These are phyloP conservation scores for Phytophthora uliginosa DNA, from an alignment of 352 stramenopile genomes.

Conservation along the genomic window DNA sequence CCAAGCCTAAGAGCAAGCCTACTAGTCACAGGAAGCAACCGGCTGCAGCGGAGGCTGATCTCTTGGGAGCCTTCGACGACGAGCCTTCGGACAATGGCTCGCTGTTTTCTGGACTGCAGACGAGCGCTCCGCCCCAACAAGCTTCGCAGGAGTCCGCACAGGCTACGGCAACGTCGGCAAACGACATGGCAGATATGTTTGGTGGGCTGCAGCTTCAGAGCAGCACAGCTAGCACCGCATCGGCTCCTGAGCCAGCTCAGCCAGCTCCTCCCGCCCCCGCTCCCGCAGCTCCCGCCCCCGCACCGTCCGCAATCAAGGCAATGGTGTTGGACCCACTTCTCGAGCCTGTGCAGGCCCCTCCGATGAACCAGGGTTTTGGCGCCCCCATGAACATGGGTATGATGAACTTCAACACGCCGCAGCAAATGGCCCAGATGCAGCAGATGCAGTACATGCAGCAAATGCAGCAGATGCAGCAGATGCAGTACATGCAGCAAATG, in stretches of 20 bases:
- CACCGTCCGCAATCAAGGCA: conserved; percentile 43
- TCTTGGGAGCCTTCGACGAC: conserved; percentile 79
- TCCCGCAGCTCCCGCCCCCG: conserved; percentile 30
- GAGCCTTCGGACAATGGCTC: conserved; percentile 50
- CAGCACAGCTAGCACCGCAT: conserved; percentile 34
- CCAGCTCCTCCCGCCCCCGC: conserved; percentile 26
- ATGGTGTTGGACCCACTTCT: conserved; percentile 81
- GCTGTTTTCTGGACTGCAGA: conserved; percentile 77
- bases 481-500: conserved; percentile 77
- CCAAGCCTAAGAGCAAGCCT: conserved; percentile 39
- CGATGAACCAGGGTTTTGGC: conserved; percentile 53
- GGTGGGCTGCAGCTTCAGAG: conserved; percentile 76
- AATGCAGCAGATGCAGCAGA: conserved; percentile 80
- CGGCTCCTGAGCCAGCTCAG: conserved; percentile 30
- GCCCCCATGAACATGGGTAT: conserved; percentile 65
- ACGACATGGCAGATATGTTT: conserved; percentile 79
- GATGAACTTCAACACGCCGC: conserved; percentile 70
- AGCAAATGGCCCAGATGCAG: conserved; percentile 65
- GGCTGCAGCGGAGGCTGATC: conserved; percentile 58
- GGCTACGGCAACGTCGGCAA: conserved; percentile 29
- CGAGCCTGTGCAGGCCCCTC: conserved; percentile 59
- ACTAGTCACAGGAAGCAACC: conserved; percentile 51
- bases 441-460: conserved; percentile 78
- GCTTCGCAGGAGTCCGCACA: conserved; percentile 30
- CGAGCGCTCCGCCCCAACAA: conserved; percentile 40